Base-by-base conservation (phyloP, 495 filamentous ascomycete genomes). In the Beverwykella pulmonaria region DNA sequence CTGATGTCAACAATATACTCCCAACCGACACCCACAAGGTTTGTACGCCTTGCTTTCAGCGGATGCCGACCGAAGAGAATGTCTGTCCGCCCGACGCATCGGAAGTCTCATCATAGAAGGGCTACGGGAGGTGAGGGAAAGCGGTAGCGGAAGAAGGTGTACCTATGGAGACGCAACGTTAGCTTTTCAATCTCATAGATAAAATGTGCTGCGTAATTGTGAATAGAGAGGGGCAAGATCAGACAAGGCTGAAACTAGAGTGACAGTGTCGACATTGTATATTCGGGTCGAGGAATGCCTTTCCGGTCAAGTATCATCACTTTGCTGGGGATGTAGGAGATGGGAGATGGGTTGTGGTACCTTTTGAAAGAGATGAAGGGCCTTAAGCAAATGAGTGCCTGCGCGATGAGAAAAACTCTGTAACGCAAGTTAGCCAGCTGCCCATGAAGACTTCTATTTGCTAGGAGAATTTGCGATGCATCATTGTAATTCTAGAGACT, bases 21-120 rank as follows among this genome's bases (percentile, higher is more conserved):
- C 79, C 79, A 73, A 71, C 74, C 75, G 80, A 79, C 82, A 84
- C 79, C 86, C 87, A 85, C 89, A 87, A 44, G 85, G 87, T 88
- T 93, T 96, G 91, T 93, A 95, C 88, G 85, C 87, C 85, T 44
- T 83, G 83, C 82, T 86, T 86, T 83, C 80, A 78, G 75, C 80
- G 86, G 84, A 81, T 81, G 81, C 78, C 78, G 77, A 80, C 74
- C 76, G 72, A 79, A 77, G 83, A 85, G 84, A 86, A 89, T 86
- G 82, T 79, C 87, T 95, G 92, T 93, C 92, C 92, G 92, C 92
- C 92, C 91, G 92, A 92, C 92, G 91, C 91, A 94, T 95, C 90
- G 92, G 91, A 76, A 75, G 87, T 96, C 92, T 86, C 67, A 55
- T 94, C 87, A 92, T 91, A 81, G 73, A 73, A 81, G 71, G 78